Evolutionary conservation across 2,329 filamentous ascomycete species (phyloP), one percentile per base, ranked within the genome.

Genomic region (Trichoderma polysporum): DNA sequence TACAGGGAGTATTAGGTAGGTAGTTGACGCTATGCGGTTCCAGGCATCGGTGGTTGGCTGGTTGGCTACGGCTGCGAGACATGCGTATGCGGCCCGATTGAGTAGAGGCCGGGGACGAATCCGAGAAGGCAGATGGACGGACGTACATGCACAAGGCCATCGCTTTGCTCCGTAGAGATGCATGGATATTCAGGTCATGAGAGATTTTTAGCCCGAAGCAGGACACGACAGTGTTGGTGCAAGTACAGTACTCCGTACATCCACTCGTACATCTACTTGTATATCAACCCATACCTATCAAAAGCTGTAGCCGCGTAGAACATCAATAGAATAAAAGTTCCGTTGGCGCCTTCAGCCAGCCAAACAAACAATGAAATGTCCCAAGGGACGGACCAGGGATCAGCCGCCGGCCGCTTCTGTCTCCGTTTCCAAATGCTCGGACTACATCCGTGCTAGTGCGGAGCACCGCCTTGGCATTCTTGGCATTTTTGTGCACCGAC

Each of bases 61-160:
- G 66, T 58, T 45, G 19, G 57, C 58, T 29, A 31, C 57, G 37
- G 52, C 60, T 68, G 66, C 66, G 25, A 68, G 66, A 58, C 66
- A 64, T 68, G 66, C 66, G 45, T 68, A 25, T 68, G 52, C 25
- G 53, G 27, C 66, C 56, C 29, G 33, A 41, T 65, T 58, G 41
- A 54, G 60, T 39, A 68, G 39, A 64, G 31, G 47, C 29, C 29
- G 49, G 41, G 47, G 49, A 45, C n/a, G 50, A 54, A 53, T 37
- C 49, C 49, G 49, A 63, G 27, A 15, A 54, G 31, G n/a, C 33
- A 58, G 61, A 50, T 61, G 39, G 27, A 41, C 9, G 15, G 2
- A 29, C 25, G 52, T 22, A 58, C 41, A 37, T 49, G 62, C 53
- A 59, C 52, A 31, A 41, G 33, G 49, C 47, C 31, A 41, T 52